Conservation (phyloP, 805 yeast species). For the Pichia californica region DNA sequence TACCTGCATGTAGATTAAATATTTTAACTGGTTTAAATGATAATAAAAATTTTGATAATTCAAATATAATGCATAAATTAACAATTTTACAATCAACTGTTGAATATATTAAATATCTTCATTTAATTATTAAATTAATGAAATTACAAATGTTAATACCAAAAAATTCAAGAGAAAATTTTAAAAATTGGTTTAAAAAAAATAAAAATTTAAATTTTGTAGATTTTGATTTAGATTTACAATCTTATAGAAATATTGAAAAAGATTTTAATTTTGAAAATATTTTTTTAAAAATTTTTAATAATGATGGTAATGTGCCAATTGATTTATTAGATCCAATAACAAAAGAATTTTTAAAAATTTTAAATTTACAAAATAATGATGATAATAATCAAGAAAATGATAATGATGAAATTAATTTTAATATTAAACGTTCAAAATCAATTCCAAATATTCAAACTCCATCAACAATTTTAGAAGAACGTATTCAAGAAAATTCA, state of each 20-base stretch:
- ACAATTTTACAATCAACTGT: conserved; percentile 80
- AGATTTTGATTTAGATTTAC: conserved; percentile 50
- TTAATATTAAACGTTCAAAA: not conserved
- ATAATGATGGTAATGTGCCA: conserved; percentile 24
- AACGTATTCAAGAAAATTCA: conserved; percentile 5
- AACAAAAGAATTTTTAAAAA: conserved; percentile 17
- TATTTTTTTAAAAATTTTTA: conserved; percentile 25
- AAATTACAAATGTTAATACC: conserved; percentile 35
- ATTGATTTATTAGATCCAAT: conserved; percentile 23
- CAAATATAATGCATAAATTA: conserved; percentile 58
- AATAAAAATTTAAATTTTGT: conserved; percentile 43
- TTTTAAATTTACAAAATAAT: conserved; percentile 6
- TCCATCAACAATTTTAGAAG: conserved; percentile 2
- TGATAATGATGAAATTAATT: not conserved
- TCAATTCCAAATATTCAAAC: not conserved
- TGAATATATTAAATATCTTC: conserved; percentile 68
- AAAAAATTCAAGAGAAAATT: conserved; percentile 17
- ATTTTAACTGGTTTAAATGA: conserved; percentile 25
- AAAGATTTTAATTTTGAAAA: conserved; percentile 46
- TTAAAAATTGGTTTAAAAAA: conserved; percentile 25
- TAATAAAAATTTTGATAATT: conserved; percentile 24
- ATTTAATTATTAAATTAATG: conserved; percentile 48
- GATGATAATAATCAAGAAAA: not conserved
- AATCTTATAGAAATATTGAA: conserved; percentile 53
- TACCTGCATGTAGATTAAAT: conserved; percentile 69